Evolutionary conservation across 1,139 yeast genomes (phyloP).

Genomic region (Geotrichum carabidarum): DNA sequence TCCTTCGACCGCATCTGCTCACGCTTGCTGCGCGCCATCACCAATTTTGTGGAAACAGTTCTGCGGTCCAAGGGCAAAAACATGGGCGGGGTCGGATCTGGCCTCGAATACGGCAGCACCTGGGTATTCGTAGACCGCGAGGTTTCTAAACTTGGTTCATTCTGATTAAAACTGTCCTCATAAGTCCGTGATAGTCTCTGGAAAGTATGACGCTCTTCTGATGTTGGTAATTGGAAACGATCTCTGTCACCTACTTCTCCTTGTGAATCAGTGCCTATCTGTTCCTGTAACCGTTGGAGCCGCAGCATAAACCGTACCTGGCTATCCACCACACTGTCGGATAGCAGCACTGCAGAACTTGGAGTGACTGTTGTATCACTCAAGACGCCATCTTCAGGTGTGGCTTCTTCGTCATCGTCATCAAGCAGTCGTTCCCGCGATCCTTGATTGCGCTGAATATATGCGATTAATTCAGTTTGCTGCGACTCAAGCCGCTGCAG

Average conservation of each 20-base stretch:
- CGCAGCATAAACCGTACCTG: slow-evolving; percentile 6
- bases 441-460: not conserved
- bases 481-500: not conserved
- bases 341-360: slow-evolving; percentile 2
- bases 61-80: too few relatives aligned
- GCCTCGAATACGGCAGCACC: too few relatives aligned
- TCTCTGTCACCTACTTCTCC: slow-evolving; percentile 1
- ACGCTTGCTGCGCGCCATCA: slow-evolving; percentile 1
- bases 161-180: not conserved
- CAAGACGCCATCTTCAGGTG: slow-evolving; percentile 4
- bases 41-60: not conserved
- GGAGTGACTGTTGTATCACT: slow-evolving; percentile 13
- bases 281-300: slow-evolving; percentile 7
- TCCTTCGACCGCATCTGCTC: not conserved
- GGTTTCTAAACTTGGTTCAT: too few relatives aligned
- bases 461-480: not conserved
- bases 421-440: not conserved
- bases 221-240: slow-evolving; percentile 3
- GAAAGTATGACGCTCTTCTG: slow-evolving; percentile 4
- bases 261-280: not conserved
- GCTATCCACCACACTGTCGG: slow-evolving; percentile 1
- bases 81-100: too few relatives aligned
- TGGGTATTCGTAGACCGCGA: too few relatives aligned
- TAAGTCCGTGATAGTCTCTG: slow-evolving; percentile 4
- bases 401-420: not conserved